Percentiles rank a stretch among this genome's conserved stretches.
These are phyloP conservation scores for Russula compacta DNA, from an alignment of 768 basidiomycete species.

Conservation along the genomic window DNA sequence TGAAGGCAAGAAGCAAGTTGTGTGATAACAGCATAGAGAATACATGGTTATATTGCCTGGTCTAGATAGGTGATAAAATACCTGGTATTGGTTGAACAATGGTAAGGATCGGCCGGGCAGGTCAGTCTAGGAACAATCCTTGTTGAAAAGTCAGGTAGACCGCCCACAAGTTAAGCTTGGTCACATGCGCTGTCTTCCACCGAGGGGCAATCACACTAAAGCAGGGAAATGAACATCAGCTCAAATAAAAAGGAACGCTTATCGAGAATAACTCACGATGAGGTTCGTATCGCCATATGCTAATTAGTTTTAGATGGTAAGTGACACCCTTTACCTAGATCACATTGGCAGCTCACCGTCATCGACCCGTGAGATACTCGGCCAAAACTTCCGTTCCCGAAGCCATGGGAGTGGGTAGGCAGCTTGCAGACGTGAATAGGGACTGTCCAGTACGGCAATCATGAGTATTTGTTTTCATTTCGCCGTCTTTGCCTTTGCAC, in stretches of 20 bases:
- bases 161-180: conserved; percentile 21
- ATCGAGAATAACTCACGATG: conserved; percentile 46
- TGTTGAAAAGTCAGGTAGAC: conserved; percentile 15
- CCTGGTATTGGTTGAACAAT: conserved; percentile 59
- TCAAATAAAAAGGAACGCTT: background rate
- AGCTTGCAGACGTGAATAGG: conserved; percentile 86
- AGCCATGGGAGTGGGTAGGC: conserved; percentile 83
- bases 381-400: conserved; percentile 92
- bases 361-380: conserved; percentile 82
- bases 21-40: background rate
- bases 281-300: conserved; percentile 92
- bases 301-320: conserved; percentile 26
- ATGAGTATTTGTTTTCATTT: conserved; percentile 2
- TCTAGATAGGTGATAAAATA: background rate
- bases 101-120: conserved; percentile 10
- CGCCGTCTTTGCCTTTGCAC: conserved; percentile 18
- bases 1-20: background rate
- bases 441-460: conserved; percentile 34
- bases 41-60: background rate
- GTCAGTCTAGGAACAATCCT: conserved; percentile 40
- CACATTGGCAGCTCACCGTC: conserved; percentile 55
- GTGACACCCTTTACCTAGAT: background rate
- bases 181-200: conserved; percentile 64
- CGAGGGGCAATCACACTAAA: conserved; percentile 75
- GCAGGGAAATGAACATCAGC: conserved; percentile 9